A percentile compares a stretch with the other conserved stretches of the same genome.
Conservation (phyloP, 2,329 filamentous ascomycete species). For the Diaporthe longicolla region DNA sequence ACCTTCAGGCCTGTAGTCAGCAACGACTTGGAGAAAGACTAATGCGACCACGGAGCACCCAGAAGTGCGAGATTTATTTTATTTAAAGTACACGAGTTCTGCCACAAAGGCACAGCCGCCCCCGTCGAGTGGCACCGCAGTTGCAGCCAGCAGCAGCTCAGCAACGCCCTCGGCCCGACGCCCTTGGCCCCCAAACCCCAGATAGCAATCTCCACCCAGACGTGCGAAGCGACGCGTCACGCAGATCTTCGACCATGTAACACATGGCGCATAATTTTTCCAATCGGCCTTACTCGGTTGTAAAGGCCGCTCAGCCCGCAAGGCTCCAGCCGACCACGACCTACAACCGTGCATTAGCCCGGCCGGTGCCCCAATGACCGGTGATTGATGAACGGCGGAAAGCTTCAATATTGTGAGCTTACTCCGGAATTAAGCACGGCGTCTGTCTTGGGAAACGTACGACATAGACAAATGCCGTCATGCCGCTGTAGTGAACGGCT, state of each 20-base stretch:
- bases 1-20: neutral
- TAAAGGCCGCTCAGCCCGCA: neutral
- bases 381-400: neutral
- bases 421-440: neutral
- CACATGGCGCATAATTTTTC: neutral
- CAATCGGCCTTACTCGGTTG: neutral
- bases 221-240: neutral
- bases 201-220: neutral
- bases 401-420: neutral
- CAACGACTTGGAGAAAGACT: neutral
- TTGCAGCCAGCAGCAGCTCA: neutral
- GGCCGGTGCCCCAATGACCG: neutral
- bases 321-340: neutral
- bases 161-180: neutral
- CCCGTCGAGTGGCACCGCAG: slow-evolving; percentile 5
- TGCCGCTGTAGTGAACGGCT: neutral
- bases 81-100: slow-evolving; percentile 14
- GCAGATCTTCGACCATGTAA: no score
- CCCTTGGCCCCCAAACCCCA: slow-evolving; percentile 1
- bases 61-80: neutral
- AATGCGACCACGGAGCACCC: neutral
- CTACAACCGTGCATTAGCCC: neutral
- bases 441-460: neutral
- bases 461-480: neutral
- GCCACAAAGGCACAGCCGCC: slow-evolving; percentile 10